Evolutionary conservation across 495 filamentous ascomycete genomes (phyloP), one percentile per base, ranked within the genome.

Genomic region (Talaromyces borbonicus): DNA sequence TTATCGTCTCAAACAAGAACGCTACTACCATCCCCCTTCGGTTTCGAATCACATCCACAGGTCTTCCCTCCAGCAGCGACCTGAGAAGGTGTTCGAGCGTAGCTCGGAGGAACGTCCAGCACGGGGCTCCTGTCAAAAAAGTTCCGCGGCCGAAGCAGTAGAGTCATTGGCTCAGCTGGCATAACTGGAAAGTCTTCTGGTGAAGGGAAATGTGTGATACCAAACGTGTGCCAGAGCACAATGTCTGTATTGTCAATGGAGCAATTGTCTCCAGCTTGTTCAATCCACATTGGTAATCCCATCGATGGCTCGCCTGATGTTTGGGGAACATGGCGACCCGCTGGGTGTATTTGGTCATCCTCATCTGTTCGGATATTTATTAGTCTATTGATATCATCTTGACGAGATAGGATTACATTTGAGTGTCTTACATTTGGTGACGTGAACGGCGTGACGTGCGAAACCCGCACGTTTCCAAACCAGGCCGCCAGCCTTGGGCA

Each of bases 161-260:
- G 58, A 5, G 80, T 87, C 78, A 95, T 89, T 0, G 85, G 84
- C 69, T 94, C 87, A 0, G 83, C 85, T 1, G 89, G 90, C 90
- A 97, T 97, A 54, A 97, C 73, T 24, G 90, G 90, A 66, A 85
- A 97, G 59, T 97, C 90, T 57, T 97, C 90, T 0, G 89, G 89
- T 1, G 87, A 65, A 0, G 90, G 90, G 73, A 95, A 94, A 61
- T 97, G 90, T 6, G 83, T 90, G 4, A 95, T 68, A 23, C 90
- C 90, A 56, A 95, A 97, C 0, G 90, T 97, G 63, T 97, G 90
- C 90, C 90, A 97, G 16, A 97, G 75, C 2, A 97, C 90, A 18
- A 95, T 63, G 62, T 97, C 85, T 5, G 80, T 84, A 64, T 95
- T 84, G 20, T 86, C 86, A 51, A 95, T 83, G 29, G 69, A 79